Conservation (phyloP, 164 flowering plant genomes). For the Litsea cubeba region DNA sequence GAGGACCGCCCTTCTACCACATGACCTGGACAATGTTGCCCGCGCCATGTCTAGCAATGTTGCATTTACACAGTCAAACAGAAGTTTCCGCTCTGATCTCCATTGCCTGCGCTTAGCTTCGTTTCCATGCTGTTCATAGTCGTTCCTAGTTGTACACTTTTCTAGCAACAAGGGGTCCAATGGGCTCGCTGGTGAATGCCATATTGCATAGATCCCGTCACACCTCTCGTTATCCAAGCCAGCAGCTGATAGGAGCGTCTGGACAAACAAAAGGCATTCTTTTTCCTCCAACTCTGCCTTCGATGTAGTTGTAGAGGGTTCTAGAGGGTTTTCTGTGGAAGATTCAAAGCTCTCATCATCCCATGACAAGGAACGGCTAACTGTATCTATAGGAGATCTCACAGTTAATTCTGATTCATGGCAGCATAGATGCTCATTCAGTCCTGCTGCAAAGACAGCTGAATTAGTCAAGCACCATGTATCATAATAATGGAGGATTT, state of each 20-base stretch:
- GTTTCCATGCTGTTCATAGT: slow-evolving; percentile 30
- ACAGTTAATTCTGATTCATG: slow-evolving; percentile 51
- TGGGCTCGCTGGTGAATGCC: slow-evolving; percentile 74
- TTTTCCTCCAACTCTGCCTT: slow-evolving; percentile 35
- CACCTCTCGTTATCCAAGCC: slow-evolving; percentile 42
- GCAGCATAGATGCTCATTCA: slow-evolving; percentile 9
- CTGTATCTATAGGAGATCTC: slow-evolving; percentile 78
- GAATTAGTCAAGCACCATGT: neutral
- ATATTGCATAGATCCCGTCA: slow-evolving; percentile 29
- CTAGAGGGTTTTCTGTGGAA: slow-evolving; percentile 26
- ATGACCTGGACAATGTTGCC: slow-evolving; percentile 9
- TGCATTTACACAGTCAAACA: slow-evolving; percentile 76
- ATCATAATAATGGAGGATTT: neutral
- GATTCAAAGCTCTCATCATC: slow-evolving; percentile 43
- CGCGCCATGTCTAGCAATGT: slow-evolving; percentile 47
- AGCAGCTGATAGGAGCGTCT: slow-evolving; percentile 47
- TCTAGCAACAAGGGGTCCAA: slow-evolving; percentile 67
- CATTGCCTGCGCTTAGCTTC: slow-evolving; percentile 60
- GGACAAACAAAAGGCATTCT: slow-evolving; percentile 46
- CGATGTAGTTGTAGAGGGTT: slow-evolving; percentile 17
- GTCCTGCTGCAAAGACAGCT: slow-evolving; percentile 26
- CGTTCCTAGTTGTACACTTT: slow-evolving; percentile 30
- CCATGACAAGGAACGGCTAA: slow-evolving; percentile 76
- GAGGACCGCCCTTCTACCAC: neutral
- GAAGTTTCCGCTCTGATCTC: slow-evolving; percentile 64